These are phyloP conservation scores for Daldinia sp. DNA, from an alignment of 2,329 filamentous ascomycete genomes.

Conservation along the genomic window DNA sequence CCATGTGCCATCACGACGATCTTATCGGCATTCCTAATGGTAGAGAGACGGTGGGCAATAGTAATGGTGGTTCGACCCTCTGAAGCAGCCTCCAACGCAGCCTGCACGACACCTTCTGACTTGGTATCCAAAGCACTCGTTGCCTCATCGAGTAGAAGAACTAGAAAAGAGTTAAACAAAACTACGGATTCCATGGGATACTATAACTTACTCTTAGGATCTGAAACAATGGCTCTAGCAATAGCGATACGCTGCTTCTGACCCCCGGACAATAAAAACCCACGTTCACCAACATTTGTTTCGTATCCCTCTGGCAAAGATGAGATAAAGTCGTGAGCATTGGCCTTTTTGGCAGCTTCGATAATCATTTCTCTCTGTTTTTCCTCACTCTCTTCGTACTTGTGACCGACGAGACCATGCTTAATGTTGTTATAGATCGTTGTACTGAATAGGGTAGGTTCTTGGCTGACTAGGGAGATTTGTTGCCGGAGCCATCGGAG, in stretches of 20 bases:
- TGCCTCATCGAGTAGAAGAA: slow-evolving; percentile 92
- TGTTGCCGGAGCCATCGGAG: slow-evolving; percentile 91
- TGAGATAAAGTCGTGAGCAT: slow-evolving; percentile 91
- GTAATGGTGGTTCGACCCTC: slow-evolving; percentile 92
- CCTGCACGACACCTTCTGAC: slow-evolving; percentile 93
- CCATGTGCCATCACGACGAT: slow-evolving; percentile 93
- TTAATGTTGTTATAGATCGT: slow-evolving; percentile 90
- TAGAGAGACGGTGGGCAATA: slow-evolving; percentile 94
- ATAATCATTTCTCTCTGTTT: slow-evolving; percentile 75
- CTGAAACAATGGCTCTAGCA: slow-evolving; percentile 86
- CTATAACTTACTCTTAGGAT: slow-evolving; percentile 72
- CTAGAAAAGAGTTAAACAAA: slow-evolving; percentile 41
- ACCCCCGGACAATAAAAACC: slow-evolving; percentile 90
- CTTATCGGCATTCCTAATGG: slow-evolving; percentile 92
- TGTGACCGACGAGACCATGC: slow-evolving; percentile 88
- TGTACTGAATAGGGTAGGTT: slow-evolving; percentile 88
- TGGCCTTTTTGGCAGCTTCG: slow-evolving; percentile 86
- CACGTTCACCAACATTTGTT: slow-evolving; percentile 94
- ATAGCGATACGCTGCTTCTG: slow-evolving; percentile 98
- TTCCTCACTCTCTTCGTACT: slow-evolving; percentile 74
- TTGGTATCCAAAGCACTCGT: slow-evolving; percentile 94
- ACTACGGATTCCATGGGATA: slow-evolving; percentile 12
- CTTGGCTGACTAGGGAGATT: slow-evolving; percentile 91
- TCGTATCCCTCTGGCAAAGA: slow-evolving; percentile 87
- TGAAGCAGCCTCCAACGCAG: slow-evolving; percentile 85